phyloP scores from a whole-genome alignment of 208 protist species.

The Hexamita inflata region DNA sequence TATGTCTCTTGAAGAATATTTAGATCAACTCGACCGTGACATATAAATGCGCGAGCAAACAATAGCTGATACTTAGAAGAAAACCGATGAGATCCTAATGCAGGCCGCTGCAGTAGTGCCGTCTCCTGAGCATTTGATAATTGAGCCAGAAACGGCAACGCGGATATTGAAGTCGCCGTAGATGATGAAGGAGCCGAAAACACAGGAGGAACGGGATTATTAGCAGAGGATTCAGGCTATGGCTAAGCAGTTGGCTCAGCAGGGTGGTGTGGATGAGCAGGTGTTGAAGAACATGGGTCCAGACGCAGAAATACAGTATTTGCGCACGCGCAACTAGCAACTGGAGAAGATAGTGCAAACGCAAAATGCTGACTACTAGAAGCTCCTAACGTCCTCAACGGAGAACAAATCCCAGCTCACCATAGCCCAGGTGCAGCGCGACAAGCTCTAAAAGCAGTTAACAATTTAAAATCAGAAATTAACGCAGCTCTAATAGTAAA shows the following conservation, averaged over 20 bases:
- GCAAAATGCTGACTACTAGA: not conserved
- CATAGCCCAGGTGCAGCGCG: not conserved
- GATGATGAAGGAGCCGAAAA: too few relatives aligned
- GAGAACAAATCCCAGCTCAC: not conserved
- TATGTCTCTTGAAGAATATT: too few relatives aligned
- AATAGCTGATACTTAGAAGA: too few relatives aligned
- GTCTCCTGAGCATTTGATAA: too few relatives aligned
- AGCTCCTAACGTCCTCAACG: not conserved
- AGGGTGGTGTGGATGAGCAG: not conserved
- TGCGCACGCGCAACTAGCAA: not conserved
- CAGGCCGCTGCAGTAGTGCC: too few relatives aligned
- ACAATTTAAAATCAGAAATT: not conserved
- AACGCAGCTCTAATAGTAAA: not conserved
- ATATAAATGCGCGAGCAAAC: too few relatives aligned
- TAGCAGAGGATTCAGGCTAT: not conserved
- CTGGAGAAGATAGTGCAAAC: not conserved
- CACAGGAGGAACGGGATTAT: not conserved
- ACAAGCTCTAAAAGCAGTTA: not conserved
- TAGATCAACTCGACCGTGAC: too few relatives aligned
- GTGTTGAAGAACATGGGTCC: not conserved
- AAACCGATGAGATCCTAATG: too few relatives aligned
- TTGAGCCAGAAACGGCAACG: too few relatives aligned
- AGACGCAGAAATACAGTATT: constrained; percentile 11
- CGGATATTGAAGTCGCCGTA: too few relatives aligned
- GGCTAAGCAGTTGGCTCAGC: not conserved